Conservation (phyloP, 768 basidiomycete species). For the Coprinopsis cinerea region DNA sequence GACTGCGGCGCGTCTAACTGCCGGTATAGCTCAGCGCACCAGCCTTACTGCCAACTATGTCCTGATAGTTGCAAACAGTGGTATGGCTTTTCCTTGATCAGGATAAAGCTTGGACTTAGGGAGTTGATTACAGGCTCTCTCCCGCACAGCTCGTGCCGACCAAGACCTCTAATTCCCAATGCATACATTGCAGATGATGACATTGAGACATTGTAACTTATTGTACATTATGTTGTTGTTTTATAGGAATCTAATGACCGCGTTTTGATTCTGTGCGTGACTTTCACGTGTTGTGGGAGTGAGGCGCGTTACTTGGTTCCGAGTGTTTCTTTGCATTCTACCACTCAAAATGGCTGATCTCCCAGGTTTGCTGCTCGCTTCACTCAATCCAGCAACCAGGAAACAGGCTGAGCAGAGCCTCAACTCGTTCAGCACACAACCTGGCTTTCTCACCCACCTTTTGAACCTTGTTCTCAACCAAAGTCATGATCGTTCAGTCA, state of each 20-base stretch:
- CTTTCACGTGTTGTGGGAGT: slow-evolving; percentile 5
- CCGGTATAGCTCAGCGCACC: slow-evolving; percentile 37
- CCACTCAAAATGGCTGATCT: slow-evolving; percentile 53
- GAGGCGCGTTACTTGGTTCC: slow-evolving; percentile 3
- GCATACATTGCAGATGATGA: no score
- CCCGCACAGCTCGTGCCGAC: slow-evolving; percentile 20
- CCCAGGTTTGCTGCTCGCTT: slow-evolving; percentile 63
- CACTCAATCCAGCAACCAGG: slow-evolving; percentile 60
- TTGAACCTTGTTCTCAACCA: slow-evolving; percentile 72
- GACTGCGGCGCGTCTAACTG: slow-evolving; percentile 36
- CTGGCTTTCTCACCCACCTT: slow-evolving; percentile 75
- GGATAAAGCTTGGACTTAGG: no score
- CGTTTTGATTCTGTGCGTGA: neutral
- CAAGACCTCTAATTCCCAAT: no score
- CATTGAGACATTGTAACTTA: no score
- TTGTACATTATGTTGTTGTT: no score
- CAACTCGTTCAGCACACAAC: slow-evolving; percentile 56
- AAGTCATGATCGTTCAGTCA: slow-evolving; percentile 58
- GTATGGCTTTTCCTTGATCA: slow-evolving; percentile 19
- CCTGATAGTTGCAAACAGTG: slow-evolving; percentile 33
- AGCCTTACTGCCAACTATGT: slow-evolving; percentile 29
- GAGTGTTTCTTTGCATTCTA: slow-evolving; percentile 4
- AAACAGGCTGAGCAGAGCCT: slow-evolving; percentile 83
- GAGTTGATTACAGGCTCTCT: slow-evolving; percentile 24
- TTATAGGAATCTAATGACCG: no score